These are phyloP conservation scores for Sporothrix phasma DNA, from an alignment of 2,329 filamentous ascomycete genomes.

Conservation along the genomic window DNA sequence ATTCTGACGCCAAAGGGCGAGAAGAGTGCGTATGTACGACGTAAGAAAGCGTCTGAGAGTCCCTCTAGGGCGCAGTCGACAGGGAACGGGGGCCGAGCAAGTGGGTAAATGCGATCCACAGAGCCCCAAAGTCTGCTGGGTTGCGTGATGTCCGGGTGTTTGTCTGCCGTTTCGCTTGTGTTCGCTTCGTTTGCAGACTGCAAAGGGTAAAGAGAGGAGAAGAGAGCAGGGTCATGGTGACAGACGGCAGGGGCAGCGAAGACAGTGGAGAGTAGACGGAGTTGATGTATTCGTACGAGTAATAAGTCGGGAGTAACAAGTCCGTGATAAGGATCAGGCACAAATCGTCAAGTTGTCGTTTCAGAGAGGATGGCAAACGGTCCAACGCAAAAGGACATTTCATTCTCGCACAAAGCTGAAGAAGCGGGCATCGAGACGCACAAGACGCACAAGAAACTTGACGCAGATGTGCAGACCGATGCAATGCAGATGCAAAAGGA, in stretches of 20 bases:
- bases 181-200: neutral
- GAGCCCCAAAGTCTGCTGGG: neutral
- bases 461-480: neutral
- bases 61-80: neutral
- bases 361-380: neutral
- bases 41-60: too few relatives aligned
- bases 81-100: constrained; percentile 4
- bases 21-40: too few relatives aligned
- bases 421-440: too few relatives aligned
- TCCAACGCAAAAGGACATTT: neutral
- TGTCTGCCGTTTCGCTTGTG: neutral
- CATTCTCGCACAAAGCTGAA: too few relatives aligned
- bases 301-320: too few relatives aligned
- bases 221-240: neutral
- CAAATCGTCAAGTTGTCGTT: too few relatives aligned
- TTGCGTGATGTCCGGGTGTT: neutral
- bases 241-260: neutral
- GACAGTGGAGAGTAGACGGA: neutral
- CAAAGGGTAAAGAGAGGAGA: neutral
- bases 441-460: neutral
- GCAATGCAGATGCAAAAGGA: neutral
- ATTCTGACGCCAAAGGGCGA: neutral
- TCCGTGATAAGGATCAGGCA: too few relatives aligned
- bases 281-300: too few relatives aligned
- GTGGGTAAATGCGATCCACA: neutral